These are phyloP conservation scores for Hippophae tibetana DNA, from an alignment of 306 rosid genomes.

Conservation along the genomic window DNA sequence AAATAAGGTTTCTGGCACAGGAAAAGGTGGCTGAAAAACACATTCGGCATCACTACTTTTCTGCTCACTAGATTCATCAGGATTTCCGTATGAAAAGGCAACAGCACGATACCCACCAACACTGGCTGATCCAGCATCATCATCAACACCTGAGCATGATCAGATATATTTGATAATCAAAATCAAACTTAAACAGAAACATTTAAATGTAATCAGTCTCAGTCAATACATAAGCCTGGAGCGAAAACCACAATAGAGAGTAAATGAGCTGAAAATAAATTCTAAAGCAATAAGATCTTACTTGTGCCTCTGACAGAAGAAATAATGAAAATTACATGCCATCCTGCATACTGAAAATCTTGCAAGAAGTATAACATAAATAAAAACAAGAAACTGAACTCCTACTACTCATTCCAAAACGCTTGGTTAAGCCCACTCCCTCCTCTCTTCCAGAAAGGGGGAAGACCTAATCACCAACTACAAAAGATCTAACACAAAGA, in stretches of 20 bases:
- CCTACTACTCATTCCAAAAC: not conserved
- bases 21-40: constrained; percentile 53
- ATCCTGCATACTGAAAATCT: constrained; percentile 55
- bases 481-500: not conserved
- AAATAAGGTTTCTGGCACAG: constrained; percentile 62
- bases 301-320: constrained; percentile 45
- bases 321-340: constrained; percentile 31
- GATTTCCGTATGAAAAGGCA: constrained; percentile 55
- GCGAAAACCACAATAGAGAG: not conserved
- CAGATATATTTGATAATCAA: constrained; percentile 7
- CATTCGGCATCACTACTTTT: constrained; percentile 29
- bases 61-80: constrained; percentile 24
- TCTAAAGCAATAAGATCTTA: constrained; percentile 33
- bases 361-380: constrained; percentile 16
- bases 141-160: constrained; percentile 37
- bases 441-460: not conserved
- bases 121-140: constrained; percentile 21
- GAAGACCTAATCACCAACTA: not conserved
- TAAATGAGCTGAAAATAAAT: constrained; percentile 11
- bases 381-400: constrained; percentile 9
- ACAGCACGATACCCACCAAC: constrained; percentile 45
- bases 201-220: not conserved
- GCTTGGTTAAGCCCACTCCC: not conserved
- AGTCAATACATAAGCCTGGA: constrained; percentile 15
- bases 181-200: constrained; percentile 18